These are phyloP conservation scores for Spiraea crenata DNA, from an alignment of 331 rosid species.

Conservation along the genomic window DNA sequence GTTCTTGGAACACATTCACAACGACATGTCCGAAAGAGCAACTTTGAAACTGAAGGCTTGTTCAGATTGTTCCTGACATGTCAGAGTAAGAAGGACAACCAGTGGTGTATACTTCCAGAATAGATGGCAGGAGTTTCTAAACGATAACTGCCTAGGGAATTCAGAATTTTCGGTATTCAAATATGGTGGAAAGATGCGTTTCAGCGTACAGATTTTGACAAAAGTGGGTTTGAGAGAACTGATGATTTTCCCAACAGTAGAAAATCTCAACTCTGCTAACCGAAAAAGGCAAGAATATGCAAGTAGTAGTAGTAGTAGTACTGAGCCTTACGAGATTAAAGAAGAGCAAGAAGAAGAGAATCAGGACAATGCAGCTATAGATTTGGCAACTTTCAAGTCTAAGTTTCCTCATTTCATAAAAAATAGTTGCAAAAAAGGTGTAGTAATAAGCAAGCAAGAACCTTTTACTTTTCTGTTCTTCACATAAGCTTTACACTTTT, in stretches of 20 bases:
- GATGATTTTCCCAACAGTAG: background rate
- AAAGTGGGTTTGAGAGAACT: conserved; percentile 22
- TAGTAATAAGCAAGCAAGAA: conserved; percentile 5
- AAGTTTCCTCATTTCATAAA: conserved; percentile 14
- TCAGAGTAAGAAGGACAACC: conserved; percentile 9
- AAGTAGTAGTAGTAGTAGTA: too few species aligned
- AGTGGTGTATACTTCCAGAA: conserved; percentile 3
- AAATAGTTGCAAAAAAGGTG: too few species aligned
- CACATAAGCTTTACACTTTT: background rate
- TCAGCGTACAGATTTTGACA: conserved; percentile 28
- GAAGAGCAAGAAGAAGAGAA: background rate
- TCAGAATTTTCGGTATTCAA: conserved; percentile 21
- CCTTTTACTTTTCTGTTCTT: background rate
- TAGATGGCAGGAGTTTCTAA: conserved; percentile 38
- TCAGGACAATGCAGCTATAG: background rate
- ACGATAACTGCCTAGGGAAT: conserved; percentile 19
- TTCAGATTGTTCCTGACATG: conserved; percentile 24
- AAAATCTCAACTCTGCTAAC: background rate
- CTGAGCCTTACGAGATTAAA: too few species aligned
- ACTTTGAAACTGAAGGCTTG: conserved; percentile 17
- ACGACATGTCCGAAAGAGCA: conserved; percentile 9
- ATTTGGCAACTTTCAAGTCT: conserved; percentile 1
- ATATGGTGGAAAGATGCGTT: conserved; percentile 25
- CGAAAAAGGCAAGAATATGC: background rate
- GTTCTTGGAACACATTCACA: conserved; percentile 14